Conservation (phyloP, 164 flowering plant genomes). For the Santalum album region DNA sequence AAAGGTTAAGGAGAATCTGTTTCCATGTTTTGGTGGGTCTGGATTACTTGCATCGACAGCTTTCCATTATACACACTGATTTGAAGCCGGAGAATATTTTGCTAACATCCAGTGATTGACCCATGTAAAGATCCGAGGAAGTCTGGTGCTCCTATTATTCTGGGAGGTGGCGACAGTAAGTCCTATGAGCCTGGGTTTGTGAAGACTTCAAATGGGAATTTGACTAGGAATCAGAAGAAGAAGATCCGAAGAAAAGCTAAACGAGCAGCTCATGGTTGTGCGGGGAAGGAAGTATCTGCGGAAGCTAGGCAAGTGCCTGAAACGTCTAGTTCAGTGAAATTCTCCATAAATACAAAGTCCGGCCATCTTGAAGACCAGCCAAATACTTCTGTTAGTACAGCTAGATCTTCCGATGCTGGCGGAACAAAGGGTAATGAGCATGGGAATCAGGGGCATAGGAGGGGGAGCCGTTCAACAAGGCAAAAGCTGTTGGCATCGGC, state of each 20-base stretch:
- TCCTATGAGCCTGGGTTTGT: constrained; percentile 28
- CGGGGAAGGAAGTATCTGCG: constrained; percentile 35
- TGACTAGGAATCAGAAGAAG: constrained; percentile 70
- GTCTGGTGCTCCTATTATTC: constrained; percentile 63
- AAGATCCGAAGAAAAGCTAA: constrained; percentile 72
- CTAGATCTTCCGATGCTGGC: constrained; percentile 17
- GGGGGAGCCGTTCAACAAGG: constrained; percentile 56
- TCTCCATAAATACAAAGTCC: constrained; percentile 15
- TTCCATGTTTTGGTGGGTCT: constrained; percentile 66
- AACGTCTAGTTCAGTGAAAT: constrained; percentile 22
- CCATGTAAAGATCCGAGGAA: constrained; percentile 69
- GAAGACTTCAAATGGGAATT: constrained; percentile 50
- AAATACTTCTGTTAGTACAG: constrained; percentile 18
- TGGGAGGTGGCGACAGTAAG: constrained; percentile 43
- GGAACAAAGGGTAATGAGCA: constrained; percentile 14
- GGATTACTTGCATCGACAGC: constrained; percentile 79
- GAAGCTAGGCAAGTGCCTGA: constrained; percentile 37
- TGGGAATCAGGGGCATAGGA: constrained; percentile 29
- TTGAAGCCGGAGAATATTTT: constrained; percentile 88
- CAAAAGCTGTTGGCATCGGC: constrained; percentile 55
- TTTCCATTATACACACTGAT: constrained; percentile 91
- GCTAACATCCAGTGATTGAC: constrained; percentile 68
- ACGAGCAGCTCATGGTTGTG: constrained; percentile 59
- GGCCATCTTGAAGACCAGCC: constrained; percentile 22
- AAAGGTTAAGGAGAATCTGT: constrained; percentile 79